A percentile compares a stretch with the other conserved stretches of the same genome.
Evolutionary conservation across 768 basidiomycete species (phyloP).

Genomic region (Lactarius quietus): DNA sequence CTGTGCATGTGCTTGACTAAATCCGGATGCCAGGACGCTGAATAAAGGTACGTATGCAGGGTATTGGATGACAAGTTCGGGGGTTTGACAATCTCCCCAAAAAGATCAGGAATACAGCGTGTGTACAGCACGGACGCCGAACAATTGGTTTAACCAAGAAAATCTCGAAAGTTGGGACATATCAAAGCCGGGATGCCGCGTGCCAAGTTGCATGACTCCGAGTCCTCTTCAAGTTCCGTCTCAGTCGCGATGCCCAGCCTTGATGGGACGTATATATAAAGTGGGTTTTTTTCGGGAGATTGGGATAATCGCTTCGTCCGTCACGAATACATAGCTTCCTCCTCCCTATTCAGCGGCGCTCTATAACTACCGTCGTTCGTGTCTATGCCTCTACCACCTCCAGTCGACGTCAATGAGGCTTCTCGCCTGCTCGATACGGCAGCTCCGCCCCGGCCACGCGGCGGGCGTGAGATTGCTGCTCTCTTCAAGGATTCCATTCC

Average conservation of each 20-base stretch:
- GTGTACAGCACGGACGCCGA: background rate
- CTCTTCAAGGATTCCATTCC: constrained; percentile 24
- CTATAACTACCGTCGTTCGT: background rate
- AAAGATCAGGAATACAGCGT: background rate
- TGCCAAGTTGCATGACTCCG: background rate
- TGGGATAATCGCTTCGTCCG: background rate
- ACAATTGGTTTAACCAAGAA: background rate
- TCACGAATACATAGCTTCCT: constrained; percentile 3
- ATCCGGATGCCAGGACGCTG: constrained; percentile 2
- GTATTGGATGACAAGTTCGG: background rate
- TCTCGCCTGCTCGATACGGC: constrained; percentile 19
- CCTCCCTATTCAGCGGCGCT: background rate
- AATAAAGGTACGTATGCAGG: background rate
- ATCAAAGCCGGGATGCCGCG: background rate
- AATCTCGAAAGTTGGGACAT: background rate
- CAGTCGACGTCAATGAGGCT: background rate
- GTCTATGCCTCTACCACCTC: background rate
- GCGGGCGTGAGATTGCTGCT: constrained; percentile 20
- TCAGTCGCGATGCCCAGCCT: background rate
- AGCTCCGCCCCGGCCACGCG: constrained; percentile 19
- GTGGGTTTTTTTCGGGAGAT: background rate
- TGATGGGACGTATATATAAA: background rate
- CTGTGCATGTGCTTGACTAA: background rate
- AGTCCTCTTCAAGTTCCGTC: background rate
- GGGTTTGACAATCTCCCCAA: background rate